Base-by-base conservation (phyloP, 805 yeast genomes). In the Kuraishia ogatae region DNA sequence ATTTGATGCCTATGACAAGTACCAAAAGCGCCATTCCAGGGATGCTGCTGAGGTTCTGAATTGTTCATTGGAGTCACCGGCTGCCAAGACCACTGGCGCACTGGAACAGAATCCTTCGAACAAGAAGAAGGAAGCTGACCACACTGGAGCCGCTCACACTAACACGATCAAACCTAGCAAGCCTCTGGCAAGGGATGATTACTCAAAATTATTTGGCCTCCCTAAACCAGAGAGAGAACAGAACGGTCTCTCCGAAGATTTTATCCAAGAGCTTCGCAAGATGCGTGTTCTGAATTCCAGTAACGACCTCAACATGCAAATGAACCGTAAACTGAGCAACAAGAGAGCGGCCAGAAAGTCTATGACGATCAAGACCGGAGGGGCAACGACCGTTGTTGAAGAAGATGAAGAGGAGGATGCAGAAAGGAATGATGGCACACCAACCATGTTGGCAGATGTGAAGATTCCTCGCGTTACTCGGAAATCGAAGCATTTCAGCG, bases 401-500 rank as follows among this genome's bases (percentile, higher is more conserved):
- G 67, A 63, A 56, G 64, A 58, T 54, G 51, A 55, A 54, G 61
- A 53, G 51, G 56, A 55, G 50, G 57, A 57, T 50, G 43, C 21
- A 28, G 46, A n/a, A 21, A 22, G 8, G 49, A 15, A 39, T 39
- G 50, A 29, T 49, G 52, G 57, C 8, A 78, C 74, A 22, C 83
- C 83, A 49, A 77, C 76, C 56, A 77, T 72, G 13, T 73, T 86
- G 50, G 80, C 87, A 20, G 87, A 83, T 58, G 84, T 86, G 50
- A 75, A 76, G 55, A 82, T 86, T 52, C 93, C 93, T 22, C 81
- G 80, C 58, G 89, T 86, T 39, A 80, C 91, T 0, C 80, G 91
- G 67, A 80, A 80, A 61, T 84, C 89, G 1, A 78, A 80, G 62
- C 74, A 80, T 55, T 84, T 83, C 64, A 77, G 85, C 43, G 76